A percentile compares a stretch with the other conserved stretches of the same genome.
These are phyloP conservation scores for Schoenoplectus triqueter DNA, from an alignment of 202 grass and related monocot species.

Conservation along the genomic window DNA sequence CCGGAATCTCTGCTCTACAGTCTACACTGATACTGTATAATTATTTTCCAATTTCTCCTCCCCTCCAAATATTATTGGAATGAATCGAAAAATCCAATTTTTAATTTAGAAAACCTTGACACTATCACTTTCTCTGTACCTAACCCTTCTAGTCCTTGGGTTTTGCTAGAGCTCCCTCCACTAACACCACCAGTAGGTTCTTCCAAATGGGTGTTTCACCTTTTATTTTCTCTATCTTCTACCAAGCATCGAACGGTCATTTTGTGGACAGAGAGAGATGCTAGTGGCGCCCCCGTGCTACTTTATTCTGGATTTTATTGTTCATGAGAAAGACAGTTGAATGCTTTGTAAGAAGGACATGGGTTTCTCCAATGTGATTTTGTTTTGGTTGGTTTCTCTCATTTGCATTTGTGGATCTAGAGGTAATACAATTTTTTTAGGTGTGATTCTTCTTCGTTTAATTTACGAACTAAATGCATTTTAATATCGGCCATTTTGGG, in stretches of 20 bases:
- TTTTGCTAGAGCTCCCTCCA: slow-evolving; percentile 40
- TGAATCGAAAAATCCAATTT: not conserved
- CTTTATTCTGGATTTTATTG: slow-evolving; percentile 23
- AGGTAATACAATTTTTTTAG: slow-evolving; percentile 53
- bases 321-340: slow-evolving; percentile 43
- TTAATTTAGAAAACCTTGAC: slow-evolving; percentile 5
- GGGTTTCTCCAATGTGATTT: slow-evolving; percentile 50
- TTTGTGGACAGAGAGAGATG: slow-evolving; percentile 23
- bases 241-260: not conserved
- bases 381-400: slow-evolving; percentile 32
- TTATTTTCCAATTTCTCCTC: slow-evolving; percentile 9
- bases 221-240: slow-evolving; percentile 26
- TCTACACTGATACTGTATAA: not conserved
- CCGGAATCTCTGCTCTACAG: not conserved
- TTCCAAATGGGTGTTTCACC: slow-evolving; percentile 38
- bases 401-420: slow-evolving; percentile 52
- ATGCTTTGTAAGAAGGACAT: slow-evolving; percentile 37
- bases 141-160: slow-evolving; percentile 31
- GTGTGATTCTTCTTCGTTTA: not conserved
- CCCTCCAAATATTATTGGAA: not conserved
- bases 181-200: slow-evolving; percentile 26
- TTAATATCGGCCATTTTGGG: slow-evolving; percentile 14
- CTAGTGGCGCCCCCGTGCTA: slow-evolving; percentile 11
- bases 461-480: slow-evolving; percentile 15
- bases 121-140: slow-evolving; percentile 36